A percentile compares a stretch with the other conserved stretches of the same genome.
Evolutionary conservation across 805 yeast genomes (phyloP).

Genomic region (Grigorovia jiainica): DNA sequence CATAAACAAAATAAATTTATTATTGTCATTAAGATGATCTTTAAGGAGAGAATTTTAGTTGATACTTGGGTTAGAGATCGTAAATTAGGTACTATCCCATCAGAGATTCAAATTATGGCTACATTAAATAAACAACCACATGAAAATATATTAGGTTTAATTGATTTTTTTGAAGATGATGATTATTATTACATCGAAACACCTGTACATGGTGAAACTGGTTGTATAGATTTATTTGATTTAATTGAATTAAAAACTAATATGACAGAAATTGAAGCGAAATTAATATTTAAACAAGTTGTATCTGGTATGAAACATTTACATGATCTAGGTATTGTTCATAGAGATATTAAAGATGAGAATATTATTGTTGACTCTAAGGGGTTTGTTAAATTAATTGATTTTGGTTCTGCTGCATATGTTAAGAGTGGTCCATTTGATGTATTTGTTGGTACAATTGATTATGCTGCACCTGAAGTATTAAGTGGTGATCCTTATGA

Average conservation of each 20-base stretch:
- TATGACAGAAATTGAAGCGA: constrained; percentile 73
- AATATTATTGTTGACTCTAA: constrained; percentile 79
- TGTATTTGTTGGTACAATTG: constrained; percentile 94
- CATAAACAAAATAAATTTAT: constrained; percentile 55
- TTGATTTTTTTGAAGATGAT: constrained; percentile 90
- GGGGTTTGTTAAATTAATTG: constrained; percentile 77
- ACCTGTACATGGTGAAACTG: constrained; percentile 79
- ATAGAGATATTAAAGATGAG: constrained; percentile 92
- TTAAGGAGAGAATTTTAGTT: constrained; percentile 84
- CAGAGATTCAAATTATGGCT: constrained; percentile 92
- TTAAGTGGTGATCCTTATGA: constrained; percentile 79
- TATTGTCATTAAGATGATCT: constrained; percentile 79
- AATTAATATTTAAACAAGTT: constrained; percentile 68
- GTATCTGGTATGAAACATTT: constrained; percentile 71
- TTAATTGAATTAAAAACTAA: constrained; percentile 76
- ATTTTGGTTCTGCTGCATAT: constrained; percentile 93
- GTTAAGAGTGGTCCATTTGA: constrained; percentile 89
- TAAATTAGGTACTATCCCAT: constrained; percentile 82
- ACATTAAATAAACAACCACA: constrained; percentile 70
- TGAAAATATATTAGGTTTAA: constrained; percentile 73
- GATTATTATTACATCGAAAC: constrained; percentile 85
- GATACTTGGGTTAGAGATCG: constrained; percentile 98
- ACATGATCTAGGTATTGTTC: constrained; percentile 81
- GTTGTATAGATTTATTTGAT: constrained; percentile 90
- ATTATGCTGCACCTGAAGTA: constrained; percentile 97